Evolutionary conservation across 306 rosid species (phyloP).

Genomic region (Quillaja saponaria): DNA sequence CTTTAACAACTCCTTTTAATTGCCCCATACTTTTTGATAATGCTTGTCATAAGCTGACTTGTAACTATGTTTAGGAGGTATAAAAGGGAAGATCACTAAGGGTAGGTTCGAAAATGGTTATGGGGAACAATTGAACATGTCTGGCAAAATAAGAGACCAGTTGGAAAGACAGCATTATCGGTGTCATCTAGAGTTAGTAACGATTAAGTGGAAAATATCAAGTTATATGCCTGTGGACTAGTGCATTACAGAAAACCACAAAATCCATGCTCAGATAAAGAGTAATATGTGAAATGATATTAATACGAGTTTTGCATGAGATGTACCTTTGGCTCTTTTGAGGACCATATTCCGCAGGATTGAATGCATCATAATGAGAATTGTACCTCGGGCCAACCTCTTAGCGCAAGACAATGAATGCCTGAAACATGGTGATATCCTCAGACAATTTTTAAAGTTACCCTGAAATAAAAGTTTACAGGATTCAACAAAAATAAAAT

Average conservation of each 20-base stretch:
- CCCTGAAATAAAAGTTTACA: constrained; percentile 44
- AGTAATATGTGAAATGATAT: constrained; percentile 16
- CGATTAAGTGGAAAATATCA: neutral
- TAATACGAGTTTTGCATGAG: constrained; percentile 13
- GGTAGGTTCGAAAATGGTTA: too few species aligned
- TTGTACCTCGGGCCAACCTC: constrained; percentile 75
- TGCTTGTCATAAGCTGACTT: too few species aligned
- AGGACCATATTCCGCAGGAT: constrained; percentile 62
- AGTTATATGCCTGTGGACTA: constrained; percentile 1
- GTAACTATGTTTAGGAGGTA: too few species aligned
- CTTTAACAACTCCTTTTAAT: neutral
- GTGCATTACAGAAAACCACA: constrained; percentile 1
- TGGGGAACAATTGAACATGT: too few species aligned
- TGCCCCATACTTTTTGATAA: neutral
- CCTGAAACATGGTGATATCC: constrained; percentile 71
- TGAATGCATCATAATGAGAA: constrained; percentile 75
- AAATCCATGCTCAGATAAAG: constrained; percentile 10
- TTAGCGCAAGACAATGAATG: constrained; percentile 79
- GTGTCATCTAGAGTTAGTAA: neutral
- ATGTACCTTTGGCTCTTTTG: constrained; percentile 76
- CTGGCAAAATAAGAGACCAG: too few species aligned
- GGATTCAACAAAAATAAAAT: constrained; percentile 37
- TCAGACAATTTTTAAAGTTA: constrained; percentile 42
- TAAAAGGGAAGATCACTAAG: too few species aligned
- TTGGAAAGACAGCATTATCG: neutral